Evolutionary conservation across 768 basidiomycete genomes (phyloP).

Genomic region (Pulveroboletus sp.): DNA sequence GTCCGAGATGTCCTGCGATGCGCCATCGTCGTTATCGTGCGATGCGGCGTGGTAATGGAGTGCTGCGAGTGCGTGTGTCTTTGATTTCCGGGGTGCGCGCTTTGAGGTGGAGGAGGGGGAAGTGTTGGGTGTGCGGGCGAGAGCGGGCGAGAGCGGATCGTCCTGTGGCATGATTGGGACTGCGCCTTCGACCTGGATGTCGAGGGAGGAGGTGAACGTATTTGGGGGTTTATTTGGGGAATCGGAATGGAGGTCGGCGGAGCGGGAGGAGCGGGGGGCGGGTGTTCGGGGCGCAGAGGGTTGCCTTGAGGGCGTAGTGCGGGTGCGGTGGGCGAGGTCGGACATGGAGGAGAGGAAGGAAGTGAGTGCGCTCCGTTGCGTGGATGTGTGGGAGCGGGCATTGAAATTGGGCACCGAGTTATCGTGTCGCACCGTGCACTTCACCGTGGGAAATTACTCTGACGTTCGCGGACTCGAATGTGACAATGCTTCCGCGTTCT

Average conservation of each 20-base stretch:
- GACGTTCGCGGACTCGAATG: constrained; percentile 34
- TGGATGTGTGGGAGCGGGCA: constrained; percentile 40
- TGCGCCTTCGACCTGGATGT: constrained; percentile 76
- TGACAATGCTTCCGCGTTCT: constrained; percentile 32
- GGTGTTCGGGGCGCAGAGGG: constrained; percentile 59
- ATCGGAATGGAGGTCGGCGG: constrained; percentile 46
- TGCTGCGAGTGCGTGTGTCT: constrained; percentile 82
- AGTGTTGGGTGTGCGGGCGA: constrained; percentile 33
- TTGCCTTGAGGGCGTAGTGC: constrained; percentile 57
- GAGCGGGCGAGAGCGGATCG: constrained; percentile 33
- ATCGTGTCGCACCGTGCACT: constrained; percentile 34
- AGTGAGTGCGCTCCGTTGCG: constrained; percentile 22
- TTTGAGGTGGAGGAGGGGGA: constrained; percentile 45
- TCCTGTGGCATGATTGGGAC: constrained; percentile 57
- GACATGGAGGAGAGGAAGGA: constrained; percentile 16
- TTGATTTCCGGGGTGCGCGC: constrained; percentile 86
- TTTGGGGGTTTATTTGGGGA: constrained; percentile 46
- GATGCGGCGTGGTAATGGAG: constrained; percentile 65
- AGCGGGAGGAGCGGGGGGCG: constrained; percentile 40
- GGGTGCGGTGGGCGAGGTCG: constrained; percentile 51
- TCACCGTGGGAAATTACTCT: constrained; percentile 28
- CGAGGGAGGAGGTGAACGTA: constrained; percentile 64
- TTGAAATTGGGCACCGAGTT: constrained; percentile 40
- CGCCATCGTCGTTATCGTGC: constrained; percentile 47
- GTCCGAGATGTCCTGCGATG: constrained; percentile 40